Conservation (phyloP, 2,329 filamentous ascomycete species). For the Trichoderma simmonsii region DNA sequence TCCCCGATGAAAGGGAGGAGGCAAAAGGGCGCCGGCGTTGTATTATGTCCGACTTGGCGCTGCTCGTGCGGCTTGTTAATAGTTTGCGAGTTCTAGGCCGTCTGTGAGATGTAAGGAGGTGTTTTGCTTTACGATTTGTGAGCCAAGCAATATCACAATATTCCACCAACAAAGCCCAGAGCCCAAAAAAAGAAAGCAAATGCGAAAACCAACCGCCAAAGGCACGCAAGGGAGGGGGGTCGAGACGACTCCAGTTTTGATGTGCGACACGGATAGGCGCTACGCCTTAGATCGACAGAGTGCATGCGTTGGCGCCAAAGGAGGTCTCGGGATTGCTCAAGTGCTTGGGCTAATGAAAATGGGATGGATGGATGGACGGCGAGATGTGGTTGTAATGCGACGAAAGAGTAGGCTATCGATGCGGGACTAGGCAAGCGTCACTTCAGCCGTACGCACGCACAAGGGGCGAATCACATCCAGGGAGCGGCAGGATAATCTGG, state of each 20-base stretch:
- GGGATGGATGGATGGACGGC: constrained; percentile 10
- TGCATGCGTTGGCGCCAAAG: constrained; percentile 15
- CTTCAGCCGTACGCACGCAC: constrained; percentile 8
- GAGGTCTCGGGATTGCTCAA: constrained; percentile 14
- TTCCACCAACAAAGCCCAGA: not conserved
- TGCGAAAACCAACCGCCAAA: not conserved
- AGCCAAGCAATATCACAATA: not conserved
- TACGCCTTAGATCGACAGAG: constrained; percentile 17
- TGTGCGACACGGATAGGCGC: constrained; percentile 14
- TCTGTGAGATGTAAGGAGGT: not conserved
- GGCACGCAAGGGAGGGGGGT: not conserved
- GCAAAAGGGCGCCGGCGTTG: not conserved
- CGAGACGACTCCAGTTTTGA: constrained; percentile 16
- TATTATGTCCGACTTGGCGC: not conserved
- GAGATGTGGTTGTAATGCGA: not conserved
- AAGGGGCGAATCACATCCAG: constrained; percentile 3
- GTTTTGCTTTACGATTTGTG: not conserved
- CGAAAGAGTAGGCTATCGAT: constrained; percentile 1
- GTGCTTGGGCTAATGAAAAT: not conserved
- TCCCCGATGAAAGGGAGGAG: not conserved
- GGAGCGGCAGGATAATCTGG: not conserved
- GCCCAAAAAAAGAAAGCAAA: not conserved
- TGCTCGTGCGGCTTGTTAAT: not conserved
- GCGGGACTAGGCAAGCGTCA: constrained; percentile 1
- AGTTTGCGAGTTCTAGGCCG: not conserved